A percentile compares a stretch with the other conserved stretches of the same genome.
Evolutionary conservation across 371 early-diverging fungal species (phyloP).

Genomic region (Mucor lusitanicus): DNA sequence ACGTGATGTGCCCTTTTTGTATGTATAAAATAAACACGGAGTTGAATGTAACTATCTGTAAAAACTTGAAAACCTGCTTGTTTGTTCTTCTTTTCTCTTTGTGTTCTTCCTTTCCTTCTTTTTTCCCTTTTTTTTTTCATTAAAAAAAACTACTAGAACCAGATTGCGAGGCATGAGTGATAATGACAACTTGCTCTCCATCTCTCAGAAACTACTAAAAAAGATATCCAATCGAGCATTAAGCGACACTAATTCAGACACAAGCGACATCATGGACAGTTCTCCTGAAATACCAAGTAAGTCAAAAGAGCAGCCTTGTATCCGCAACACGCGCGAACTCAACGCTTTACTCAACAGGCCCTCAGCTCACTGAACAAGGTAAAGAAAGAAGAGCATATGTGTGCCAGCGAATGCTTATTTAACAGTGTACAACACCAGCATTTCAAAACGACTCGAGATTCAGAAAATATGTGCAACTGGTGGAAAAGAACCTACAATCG

Average conservation of each 20-base stretch:
- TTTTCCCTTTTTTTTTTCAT: neutral
- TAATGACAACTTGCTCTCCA: conserved; percentile 29
- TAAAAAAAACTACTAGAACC: neutral
- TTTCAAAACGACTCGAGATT: conserved; percentile 71
- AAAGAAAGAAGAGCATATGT: neutral
- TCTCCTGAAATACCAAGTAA: conserved; percentile 24
- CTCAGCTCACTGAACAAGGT: conserved; percentile 18
- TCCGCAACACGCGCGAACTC: neutral
- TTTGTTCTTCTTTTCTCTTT: neutral
- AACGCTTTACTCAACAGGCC: neutral
- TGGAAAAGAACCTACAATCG: conserved; percentile 85
- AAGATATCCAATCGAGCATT: conserved; percentile 26
- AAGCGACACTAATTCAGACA: conserved; percentile 14
- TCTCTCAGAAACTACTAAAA: conserved; percentile 31
- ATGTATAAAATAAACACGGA: neutral
- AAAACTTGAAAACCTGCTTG: neutral
- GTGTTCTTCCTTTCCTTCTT: neutral
- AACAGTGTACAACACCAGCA: neutral
- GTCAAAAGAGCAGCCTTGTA: neutral
- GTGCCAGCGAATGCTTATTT: neutral
- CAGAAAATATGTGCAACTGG: conserved; percentile 75
- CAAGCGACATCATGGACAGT: conserved; percentile 14
- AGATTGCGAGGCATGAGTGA: conserved; percentile 14
- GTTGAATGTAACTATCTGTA: neutral
- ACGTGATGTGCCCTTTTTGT: neutral